phyloP scores from a whole-genome alignment of 2,329 filamentous ascomycete genomes.

The Curvularia sp. region DNA sequence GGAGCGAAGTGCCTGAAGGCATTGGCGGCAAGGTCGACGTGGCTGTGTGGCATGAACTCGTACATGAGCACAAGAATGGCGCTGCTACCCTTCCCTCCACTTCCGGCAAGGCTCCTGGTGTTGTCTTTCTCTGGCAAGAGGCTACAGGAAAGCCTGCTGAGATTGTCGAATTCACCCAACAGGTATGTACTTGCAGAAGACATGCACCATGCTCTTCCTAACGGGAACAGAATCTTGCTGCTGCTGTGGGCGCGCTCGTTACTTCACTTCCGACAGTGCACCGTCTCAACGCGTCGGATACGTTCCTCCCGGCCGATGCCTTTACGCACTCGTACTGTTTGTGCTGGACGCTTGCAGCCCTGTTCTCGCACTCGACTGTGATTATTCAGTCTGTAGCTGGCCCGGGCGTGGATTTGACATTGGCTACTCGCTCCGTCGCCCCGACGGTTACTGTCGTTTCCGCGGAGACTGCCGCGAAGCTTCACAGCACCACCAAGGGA shows the following conservation, averaged over 20 bases:
- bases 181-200: slow-evolving; percentile 49
- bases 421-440: slow-evolving; percentile 76
- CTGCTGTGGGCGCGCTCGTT: slow-evolving; percentile 81
- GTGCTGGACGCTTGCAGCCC: slow-evolving; percentile 77
- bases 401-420: slow-evolving; percentile 70
- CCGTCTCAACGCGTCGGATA: slow-evolving; percentile 74
- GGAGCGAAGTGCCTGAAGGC: slow-evolving; percentile 85
- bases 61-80: slow-evolving; percentile 67
- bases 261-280: slow-evolving; percentile 77
- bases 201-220: slow-evolving; percentile 4
- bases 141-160: slow-evolving; percentile 61
- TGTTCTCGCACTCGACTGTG: slow-evolving; percentile 84
- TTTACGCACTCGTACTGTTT: slow-evolving; percentile 82
- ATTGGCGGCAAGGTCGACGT: slow-evolving; percentile 78
- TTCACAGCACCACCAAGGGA: slow-evolving; percentile 68
- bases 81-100: slow-evolving; percentile 70
- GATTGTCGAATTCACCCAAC: slow-evolving; percentile 81
- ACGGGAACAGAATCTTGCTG: slow-evolving; percentile 73
- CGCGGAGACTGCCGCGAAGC: slow-evolving; percentile 72
- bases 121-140: slow-evolving; percentile 72
- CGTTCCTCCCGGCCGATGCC: slow-evolving; percentile 84
- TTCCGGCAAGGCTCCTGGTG: slow-evolving; percentile 59
- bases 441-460: slow-evolving; percentile 85
- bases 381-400: slow-evolving; percentile 89
- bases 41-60: slow-evolving; percentile 90